Percentiles rank a stretch among this genome's conserved stretches.
These are phyloP conservation scores for Rubia yunnanensis DNA, from an alignment of 257 asterid genomes.

Conservation along the genomic window DNA sequence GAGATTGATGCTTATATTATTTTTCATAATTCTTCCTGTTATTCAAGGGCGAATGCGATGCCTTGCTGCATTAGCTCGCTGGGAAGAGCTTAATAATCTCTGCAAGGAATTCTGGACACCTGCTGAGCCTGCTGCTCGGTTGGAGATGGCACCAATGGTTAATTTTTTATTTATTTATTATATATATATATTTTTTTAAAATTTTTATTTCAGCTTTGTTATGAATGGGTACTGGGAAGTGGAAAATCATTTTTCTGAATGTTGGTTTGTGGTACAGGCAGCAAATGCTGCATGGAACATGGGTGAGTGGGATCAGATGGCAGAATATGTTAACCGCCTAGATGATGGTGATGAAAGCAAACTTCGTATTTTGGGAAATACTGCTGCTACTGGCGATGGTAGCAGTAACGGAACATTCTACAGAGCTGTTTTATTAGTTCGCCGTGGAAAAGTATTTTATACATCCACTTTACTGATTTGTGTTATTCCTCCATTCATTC, in stretches of 20 bases:
- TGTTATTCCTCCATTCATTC: neutral
- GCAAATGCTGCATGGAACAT: constrained; percentile 99
- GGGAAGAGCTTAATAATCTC: constrained; percentile 99
- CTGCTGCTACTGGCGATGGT: constrained; percentile 91
- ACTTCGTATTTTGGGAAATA: constrained; percentile 84
- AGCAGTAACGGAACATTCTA: constrained; percentile 90
- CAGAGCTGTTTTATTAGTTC: constrained; percentile 90
- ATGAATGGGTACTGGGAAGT: neutral
- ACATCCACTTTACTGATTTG: neutral
- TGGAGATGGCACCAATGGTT: constrained; percentile 99
- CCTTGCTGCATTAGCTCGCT: constrained; percentile 97
- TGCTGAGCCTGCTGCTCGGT: constrained; percentile 94
- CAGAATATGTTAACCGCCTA: constrained; percentile 88
- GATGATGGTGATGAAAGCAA: constrained; percentile 98
- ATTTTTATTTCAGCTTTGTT: neutral
- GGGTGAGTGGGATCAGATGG: constrained; percentile 99
- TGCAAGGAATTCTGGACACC: constrained; percentile 98
- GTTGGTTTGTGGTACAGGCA: constrained; percentile 48
- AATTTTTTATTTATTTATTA: constrained; percentile 12
- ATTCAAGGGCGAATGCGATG: constrained; percentile 89
- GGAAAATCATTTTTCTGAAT: constrained; percentile 5
- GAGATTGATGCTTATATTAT: neutral
- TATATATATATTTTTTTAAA: no score
- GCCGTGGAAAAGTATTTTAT: constrained; percentile 70
- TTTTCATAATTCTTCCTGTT: constrained; percentile 8